Percentiles rank a stretch among this genome's conserved stretches.
phyloP scores from a whole-genome alignment of 2,329 filamentous ascomycete species.

The Harringtonia aguacate region DNA sequence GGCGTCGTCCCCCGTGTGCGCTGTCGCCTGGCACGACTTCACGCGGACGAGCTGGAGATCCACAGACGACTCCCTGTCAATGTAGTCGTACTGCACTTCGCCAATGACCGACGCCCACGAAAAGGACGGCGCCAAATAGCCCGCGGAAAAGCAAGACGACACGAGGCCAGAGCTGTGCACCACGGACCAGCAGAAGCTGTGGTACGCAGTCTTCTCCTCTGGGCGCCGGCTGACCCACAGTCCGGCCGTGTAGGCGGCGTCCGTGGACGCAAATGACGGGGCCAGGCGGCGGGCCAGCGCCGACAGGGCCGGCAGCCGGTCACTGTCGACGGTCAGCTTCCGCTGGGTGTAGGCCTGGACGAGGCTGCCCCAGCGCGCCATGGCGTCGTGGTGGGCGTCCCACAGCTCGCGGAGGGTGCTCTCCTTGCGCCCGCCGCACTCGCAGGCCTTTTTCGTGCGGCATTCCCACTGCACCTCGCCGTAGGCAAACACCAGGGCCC shows the following conservation, averaged over 20 bases:
- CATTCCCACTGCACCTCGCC: slow-evolving; percentile 6
- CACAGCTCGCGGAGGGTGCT: background rate
- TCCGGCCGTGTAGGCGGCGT: background rate
- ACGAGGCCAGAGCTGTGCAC: background rate
- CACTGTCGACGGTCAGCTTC: background rate
- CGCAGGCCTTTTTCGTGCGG: background rate
- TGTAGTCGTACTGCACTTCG: background rate
- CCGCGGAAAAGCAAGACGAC: background rate
- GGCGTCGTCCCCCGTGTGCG: background rate
- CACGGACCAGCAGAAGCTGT: background rate
- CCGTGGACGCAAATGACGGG: background rate
- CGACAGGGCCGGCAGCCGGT: background rate
- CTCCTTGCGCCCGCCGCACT: background rate
- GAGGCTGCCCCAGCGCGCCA: background rate
- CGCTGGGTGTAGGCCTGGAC: background rate
- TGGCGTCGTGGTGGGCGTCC: background rate
- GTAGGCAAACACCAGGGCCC: slow-evolving; percentile 7
- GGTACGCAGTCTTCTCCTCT: background rate
- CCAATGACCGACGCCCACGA: background rate
- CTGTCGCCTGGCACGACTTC: background rate
- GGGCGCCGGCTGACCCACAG: background rate
- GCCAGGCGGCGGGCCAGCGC: slow-evolving; percentile 24
- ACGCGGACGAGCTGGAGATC: background rate
- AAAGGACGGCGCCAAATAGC: background rate
- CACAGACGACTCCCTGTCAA: background rate